phyloP scores from a whole-genome alignment of 345 rosid genomes.

The Odontarrhena argentea region DNA sequence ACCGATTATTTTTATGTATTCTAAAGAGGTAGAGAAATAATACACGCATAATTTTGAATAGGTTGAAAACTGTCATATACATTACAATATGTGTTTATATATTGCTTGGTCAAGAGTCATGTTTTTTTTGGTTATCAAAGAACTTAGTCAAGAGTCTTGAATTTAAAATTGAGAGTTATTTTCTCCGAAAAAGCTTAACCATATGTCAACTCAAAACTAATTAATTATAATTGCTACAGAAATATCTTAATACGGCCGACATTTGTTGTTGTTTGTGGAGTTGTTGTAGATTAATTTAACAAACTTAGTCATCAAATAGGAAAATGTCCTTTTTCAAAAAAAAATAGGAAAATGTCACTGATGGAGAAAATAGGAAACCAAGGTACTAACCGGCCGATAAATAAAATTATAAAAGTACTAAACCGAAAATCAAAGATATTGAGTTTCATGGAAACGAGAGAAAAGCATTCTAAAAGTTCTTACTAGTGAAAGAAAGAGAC shows the following conservation, averaged over 20 bases:
- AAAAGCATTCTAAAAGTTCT: neutral
- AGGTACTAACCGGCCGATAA: neutral
- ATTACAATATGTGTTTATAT: neutral
- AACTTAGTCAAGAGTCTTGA: too few relatives aligned
- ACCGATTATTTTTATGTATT: neutral
- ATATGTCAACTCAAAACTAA: too few relatives aligned
- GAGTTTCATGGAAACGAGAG: neutral
- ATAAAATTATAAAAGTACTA: neutral
- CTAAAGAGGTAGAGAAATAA: neutral
- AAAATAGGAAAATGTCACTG: slow-evolving; percentile 1
- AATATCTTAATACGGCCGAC: too few relatives aligned
- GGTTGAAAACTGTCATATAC: neutral
- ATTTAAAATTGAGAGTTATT: too few relatives aligned
- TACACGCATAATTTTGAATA: neutral
- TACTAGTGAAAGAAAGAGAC: neutral
- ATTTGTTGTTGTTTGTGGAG: too few relatives aligned
- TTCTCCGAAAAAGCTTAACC: too few relatives aligned
- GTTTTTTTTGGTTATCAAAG: too few relatives aligned
- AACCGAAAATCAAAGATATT: neutral
- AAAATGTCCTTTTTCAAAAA: neutral
- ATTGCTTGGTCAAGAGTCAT: too few relatives aligned
- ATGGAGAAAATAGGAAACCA: slow-evolving; percentile 2
- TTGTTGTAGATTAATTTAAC: neutral
- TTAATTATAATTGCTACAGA: too few relatives aligned
- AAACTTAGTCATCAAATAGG: neutral